Conservation (phyloP, 2,329 filamentous ascomycete species). For the Diaporthe sp. region DNA sequence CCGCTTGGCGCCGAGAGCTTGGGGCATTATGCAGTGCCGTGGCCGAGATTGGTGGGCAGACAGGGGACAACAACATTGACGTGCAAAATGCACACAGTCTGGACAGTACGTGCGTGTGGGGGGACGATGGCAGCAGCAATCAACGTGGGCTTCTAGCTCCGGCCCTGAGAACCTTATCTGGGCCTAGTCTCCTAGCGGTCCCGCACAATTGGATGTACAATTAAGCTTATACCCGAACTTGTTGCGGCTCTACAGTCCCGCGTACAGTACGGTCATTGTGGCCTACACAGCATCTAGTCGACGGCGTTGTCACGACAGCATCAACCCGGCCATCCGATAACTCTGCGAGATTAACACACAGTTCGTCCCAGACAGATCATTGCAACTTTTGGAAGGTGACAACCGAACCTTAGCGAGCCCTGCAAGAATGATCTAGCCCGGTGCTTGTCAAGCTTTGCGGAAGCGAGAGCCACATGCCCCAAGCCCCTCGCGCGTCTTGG, state of each 20-base stretch:
- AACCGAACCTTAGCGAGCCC: neutral
- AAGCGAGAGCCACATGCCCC: neutral
- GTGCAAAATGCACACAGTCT: neutral
- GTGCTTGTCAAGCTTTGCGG: neutral
- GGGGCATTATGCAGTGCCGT: constrained; percentile 24
- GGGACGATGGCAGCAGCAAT: neutral
- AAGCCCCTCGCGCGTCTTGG: neutral
- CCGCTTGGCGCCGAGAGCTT: constrained; percentile 34
- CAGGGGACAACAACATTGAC: neutral
- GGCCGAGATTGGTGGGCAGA: neutral
- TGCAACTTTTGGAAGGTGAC: constrained; percentile 17
- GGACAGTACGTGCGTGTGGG: neutral
- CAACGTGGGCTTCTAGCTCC: neutral
- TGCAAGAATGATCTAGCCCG: neutral
- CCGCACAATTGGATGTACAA: neutral
- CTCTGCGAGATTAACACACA: neutral
- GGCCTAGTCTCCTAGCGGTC: neutral
- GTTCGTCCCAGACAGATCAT: constrained; percentile 10
- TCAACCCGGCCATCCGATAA: constrained; percentile 1
- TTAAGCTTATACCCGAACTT: constrained; percentile 30
- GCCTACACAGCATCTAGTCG: neutral
- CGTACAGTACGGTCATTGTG: neutral
- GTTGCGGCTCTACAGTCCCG: constrained; percentile 15
- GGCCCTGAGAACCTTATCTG: constrained; percentile 1
- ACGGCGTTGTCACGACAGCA: neutral